Conservation (phyloP, 129 eudicot species). For the Flaveria sonorensis region DNA sequence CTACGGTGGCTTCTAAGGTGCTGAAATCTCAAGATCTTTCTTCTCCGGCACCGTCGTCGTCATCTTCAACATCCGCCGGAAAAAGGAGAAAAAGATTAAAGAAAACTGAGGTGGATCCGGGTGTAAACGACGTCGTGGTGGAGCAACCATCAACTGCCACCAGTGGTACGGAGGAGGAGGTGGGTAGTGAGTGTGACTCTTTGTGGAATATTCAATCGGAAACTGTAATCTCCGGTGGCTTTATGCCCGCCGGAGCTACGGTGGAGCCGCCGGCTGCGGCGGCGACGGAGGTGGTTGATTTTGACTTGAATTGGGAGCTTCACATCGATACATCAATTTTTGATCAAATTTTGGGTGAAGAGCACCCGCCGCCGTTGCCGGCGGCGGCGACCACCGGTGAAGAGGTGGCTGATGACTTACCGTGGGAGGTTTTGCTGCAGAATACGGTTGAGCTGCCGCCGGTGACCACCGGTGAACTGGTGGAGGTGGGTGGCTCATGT, state of each 20-base stretch:
- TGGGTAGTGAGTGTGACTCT: conserved; percentile 28
- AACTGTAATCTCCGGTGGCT: conserved; percentile 7
- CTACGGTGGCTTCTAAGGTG: conserved; percentile 14
- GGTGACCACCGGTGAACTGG: neutral
- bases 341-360: conserved; percentile 27
- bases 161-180: conserved; percentile 7
- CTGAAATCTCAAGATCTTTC: neutral
- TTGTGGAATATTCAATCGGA: conserved; percentile 8
- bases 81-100: conserved; percentile 15
- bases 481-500: neutral
- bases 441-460: conserved; percentile 25
- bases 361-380: neutral
- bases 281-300: conserved; percentile 12
- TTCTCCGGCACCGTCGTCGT: neutral
- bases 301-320: conserved; percentile 26
- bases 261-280: neutral
- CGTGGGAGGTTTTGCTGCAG: conserved; percentile 24
- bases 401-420: conserved; percentile 23
- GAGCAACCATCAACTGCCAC: conserved; percentile 1
- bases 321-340: neutral
- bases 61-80: conserved; percentile 16
- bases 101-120: conserved; percentile 5
- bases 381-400: neutral
- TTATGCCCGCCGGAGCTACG: neutral
- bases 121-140: neutral